Evolutionary conservation across 139 green algal species (phyloP).

Genomic region (Parachlorella kessleri): DNA sequence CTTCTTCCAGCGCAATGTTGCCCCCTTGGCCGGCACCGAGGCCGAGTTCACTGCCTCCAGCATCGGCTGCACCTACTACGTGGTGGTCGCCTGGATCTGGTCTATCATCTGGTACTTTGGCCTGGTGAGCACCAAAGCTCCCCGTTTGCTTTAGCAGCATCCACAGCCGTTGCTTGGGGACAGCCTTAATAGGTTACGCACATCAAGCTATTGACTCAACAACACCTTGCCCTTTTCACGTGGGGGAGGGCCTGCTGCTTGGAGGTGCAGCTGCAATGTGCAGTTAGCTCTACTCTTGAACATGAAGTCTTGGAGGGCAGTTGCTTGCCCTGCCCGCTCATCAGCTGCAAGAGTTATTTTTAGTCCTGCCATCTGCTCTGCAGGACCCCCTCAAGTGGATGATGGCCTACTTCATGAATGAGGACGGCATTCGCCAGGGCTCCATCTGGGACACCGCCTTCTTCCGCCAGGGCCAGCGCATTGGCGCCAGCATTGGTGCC

Average conservation of each 20-base stretch:
- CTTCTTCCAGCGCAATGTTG: constrained; percentile 53
- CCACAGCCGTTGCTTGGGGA: too few species aligned
- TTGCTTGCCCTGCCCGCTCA: too few species aligned
- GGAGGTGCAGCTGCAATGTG: too few species aligned
- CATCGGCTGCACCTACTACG: constrained; percentile 79
- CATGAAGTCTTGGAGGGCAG: too few species aligned
- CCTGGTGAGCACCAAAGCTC: constrained; percentile 75
- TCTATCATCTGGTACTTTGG: constrained; percentile 75
- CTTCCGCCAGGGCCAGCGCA: constrained; percentile 26
- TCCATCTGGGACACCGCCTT: constrained; percentile 28
- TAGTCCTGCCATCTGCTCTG: too few species aligned
- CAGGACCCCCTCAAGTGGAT: constrained; percentile 50
- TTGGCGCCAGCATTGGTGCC: constrained; percentile 23
- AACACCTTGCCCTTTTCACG: too few species aligned
- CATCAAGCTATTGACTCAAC: too few species aligned
- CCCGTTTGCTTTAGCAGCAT: too few species aligned
- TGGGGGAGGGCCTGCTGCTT: too few species aligned
- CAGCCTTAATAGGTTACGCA: too few species aligned
- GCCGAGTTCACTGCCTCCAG: constrained; percentile 53
- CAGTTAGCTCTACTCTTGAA: too few species aligned
- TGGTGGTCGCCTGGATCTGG: constrained; percentile 83
- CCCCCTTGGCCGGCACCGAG: constrained; percentile 66
- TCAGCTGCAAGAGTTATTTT: too few species aligned
- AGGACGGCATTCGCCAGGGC: constrained; percentile 71
- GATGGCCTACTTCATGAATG: constrained; percentile 72